These are phyloP conservation scores for Candida vaughaniae DNA, from an alignment of 805 yeast species.

Conservation along the genomic window DNA sequence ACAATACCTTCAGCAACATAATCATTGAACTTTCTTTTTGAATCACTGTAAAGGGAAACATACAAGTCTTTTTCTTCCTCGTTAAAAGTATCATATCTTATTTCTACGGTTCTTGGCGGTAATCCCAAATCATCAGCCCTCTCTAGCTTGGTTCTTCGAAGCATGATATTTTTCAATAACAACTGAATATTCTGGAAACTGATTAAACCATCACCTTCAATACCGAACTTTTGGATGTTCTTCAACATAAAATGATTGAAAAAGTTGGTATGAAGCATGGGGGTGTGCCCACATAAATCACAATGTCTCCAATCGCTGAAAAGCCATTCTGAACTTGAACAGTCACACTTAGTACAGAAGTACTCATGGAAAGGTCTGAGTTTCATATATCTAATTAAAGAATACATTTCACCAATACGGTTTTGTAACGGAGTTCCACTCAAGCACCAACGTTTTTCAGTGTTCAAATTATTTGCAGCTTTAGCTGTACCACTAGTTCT, in stretches of 20 bases:
- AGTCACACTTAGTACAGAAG: slow-evolving; percentile 91
- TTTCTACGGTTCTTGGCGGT: slow-evolving; percentile 93
- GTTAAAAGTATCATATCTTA: slow-evolving; percentile 83
- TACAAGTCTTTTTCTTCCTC: slow-evolving; percentile 94
- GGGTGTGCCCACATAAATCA: slow-evolving; percentile 83
- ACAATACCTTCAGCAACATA: slow-evolving; percentile 97
- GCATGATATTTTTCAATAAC: slow-evolving; percentile 76
- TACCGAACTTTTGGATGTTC: slow-evolving; percentile 84
- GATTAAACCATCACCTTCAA: slow-evolving; percentile 74
- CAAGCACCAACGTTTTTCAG: slow-evolving; percentile 84
- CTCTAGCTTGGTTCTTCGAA: slow-evolving; percentile 92
- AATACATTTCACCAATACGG: slow-evolving; percentile 94
- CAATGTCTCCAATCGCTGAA: slow-evolving; percentile 83
- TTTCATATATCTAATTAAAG: slow-evolving; percentile 80
- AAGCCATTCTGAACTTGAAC: slow-evolving; percentile 79
- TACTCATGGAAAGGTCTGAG: slow-evolving; percentile 85
- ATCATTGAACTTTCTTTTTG: slow-evolving; percentile 83
- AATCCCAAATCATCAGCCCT: slow-evolving; percentile 96
- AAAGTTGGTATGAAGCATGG: slow-evolving; percentile 93
- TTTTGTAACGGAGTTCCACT: slow-evolving; percentile 97
- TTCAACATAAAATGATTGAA: slow-evolving; percentile 95
- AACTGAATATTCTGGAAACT: slow-evolving; percentile 78
- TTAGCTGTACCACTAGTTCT: slow-evolving; percentile 90
- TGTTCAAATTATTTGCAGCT: slow-evolving; percentile 74
- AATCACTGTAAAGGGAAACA: slow-evolving; percentile 81